Base-by-base conservation (phyloP, 1,139 yeast species). In the Sugiyamaella japonica region DNA sequence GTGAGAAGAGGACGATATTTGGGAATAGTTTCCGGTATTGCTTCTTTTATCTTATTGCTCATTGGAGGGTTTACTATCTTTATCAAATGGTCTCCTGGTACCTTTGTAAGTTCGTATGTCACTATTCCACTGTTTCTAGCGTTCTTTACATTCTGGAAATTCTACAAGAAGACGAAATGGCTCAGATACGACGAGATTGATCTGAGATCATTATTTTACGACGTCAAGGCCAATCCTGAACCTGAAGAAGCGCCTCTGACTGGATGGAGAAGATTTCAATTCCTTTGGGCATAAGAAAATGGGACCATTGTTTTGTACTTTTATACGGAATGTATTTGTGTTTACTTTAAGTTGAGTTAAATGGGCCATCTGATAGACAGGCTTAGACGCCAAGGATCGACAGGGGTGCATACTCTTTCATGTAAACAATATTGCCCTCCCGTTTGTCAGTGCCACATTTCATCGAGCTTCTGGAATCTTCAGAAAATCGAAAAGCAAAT, bases 51-150 rank as follows among this genome's bases (percentile, higher is more conserved):
- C 31, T 16, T 51, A 12, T 36, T 51, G 8, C 8, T 51, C 8
- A 51, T 51, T 51, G 54, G 54, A 7, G 54, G 54, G 1, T 51
- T 51, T 34, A 51, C 54, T 40, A 47, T 45, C 13, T 51, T 51
- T 31, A 51, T 51, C 10, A 25, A 37, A 25, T 51, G 54, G 54
- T 42, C 38, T 12, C 73, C 66, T 3, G 64, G 74, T 6, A 82
- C 80, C 65, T 83, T 83, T 63, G 70, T 83, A 51, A 85, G 86
- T 17, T 83, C 86, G 6, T 83, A 83, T 68, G 74, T 83, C 59
- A 81, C 86, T 0, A 66, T 83, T 54, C 86, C 86, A 31, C 73
- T 82, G 39, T 76, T 83, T 48, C 25, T 79, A 0, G 73, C 69
- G 12, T 70, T 83, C 41, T 83, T 79, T 64, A 52, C 73, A n/a